Evolutionary conservation across 2,329 filamentous ascomycete genomes (phyloP).

Genomic region (Trichoderma sp.): DNA sequence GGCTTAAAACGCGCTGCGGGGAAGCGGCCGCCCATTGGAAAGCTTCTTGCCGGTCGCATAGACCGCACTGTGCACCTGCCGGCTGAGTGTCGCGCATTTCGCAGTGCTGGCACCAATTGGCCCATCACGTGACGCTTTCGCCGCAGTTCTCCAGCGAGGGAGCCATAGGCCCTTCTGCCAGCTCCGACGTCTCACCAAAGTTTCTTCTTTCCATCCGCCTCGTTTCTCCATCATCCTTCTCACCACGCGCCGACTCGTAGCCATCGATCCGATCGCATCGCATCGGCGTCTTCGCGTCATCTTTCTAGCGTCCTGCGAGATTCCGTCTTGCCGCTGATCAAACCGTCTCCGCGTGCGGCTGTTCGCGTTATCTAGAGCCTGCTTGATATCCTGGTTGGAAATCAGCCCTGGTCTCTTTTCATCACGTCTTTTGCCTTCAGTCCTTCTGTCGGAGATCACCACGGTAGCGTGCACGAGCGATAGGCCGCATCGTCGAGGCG

Average conservation of each 20-base stretch:
- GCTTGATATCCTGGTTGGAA: neutral
- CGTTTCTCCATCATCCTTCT: neutral
- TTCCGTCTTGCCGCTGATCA: conserved; percentile 12
- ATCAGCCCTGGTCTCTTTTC: neutral
- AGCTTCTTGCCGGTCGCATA: neutral
- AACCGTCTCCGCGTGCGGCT: conserved; percentile 4
- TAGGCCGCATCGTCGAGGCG: conserved; percentile 6
- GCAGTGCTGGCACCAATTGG: neutral
- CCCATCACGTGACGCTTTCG: conserved; percentile 8
- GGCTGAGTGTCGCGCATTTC: conserved; percentile 15
- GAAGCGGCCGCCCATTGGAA: neutral
- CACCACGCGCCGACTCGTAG: conserved; percentile 19
- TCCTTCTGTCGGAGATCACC: neutral
- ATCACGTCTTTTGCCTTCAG: neutral
- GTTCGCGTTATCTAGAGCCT: neutral
- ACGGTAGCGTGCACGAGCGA: neutral
- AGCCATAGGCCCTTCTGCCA: conserved; percentile 15
- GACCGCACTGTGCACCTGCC: conserved; percentile 9
- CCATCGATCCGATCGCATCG: conserved; percentile 21
- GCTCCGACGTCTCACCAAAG: conserved; percentile 18
- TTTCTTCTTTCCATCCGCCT: conserved; percentile 17
- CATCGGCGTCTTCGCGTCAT: conserved; percentile 2
- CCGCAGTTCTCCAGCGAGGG: conserved; percentile 2
- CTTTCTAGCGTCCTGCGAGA: neutral
- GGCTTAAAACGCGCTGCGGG: neutral